Percentiles rank a stretch among this genome's conserved stretches.
Evolutionary conservation across 2,329 filamentous ascomycete species (phyloP).

Genomic region (Talaromyces sp.): DNA sequence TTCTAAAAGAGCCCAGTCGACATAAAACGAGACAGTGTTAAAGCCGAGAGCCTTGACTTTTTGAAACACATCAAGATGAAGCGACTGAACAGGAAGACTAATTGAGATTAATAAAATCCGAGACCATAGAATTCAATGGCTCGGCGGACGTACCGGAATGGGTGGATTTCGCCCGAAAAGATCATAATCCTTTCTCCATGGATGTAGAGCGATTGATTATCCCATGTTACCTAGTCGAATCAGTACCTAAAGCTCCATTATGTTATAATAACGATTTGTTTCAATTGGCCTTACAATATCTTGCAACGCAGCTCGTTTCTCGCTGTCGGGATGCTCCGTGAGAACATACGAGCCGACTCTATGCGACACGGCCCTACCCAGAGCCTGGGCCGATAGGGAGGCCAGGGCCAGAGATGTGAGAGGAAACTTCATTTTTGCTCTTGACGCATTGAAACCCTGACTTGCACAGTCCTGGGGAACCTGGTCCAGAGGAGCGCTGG

Average conservation of each 20-base stretch:
- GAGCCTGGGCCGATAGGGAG: conserved; percentile 40
- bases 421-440: conserved; percentile 34
- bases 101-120: neutral
- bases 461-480: neutral
- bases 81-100: conserved; percentile 55
- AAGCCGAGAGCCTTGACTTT: conserved; percentile 79
- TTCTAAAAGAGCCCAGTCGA: conserved; percentile 73
- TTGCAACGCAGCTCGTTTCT: conserved; percentile 48
- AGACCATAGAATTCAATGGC: neutral
- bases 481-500: neutral
- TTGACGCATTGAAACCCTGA: neutral
- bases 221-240: conserved; percentile 58
- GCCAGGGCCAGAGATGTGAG: conserved; percentile 23
- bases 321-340: conserved; percentile 29
- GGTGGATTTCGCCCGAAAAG: conserved; percentile 70
- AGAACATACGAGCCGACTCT: conserved; percentile 46
- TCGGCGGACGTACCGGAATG: conserved; percentile 46
- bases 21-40: conserved; percentile 73
- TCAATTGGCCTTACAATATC: conserved; percentile 45
- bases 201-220: conserved; percentile 66
- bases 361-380: conserved; percentile 46
- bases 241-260: neutral
- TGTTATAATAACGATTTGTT: neutral
- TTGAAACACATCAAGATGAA: conserved; percentile 71
- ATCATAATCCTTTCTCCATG: conserved; percentile 65